Evolutionary conservation across 306 rosid species (phyloP).

Genomic region (Carpinus viminea): DNA sequence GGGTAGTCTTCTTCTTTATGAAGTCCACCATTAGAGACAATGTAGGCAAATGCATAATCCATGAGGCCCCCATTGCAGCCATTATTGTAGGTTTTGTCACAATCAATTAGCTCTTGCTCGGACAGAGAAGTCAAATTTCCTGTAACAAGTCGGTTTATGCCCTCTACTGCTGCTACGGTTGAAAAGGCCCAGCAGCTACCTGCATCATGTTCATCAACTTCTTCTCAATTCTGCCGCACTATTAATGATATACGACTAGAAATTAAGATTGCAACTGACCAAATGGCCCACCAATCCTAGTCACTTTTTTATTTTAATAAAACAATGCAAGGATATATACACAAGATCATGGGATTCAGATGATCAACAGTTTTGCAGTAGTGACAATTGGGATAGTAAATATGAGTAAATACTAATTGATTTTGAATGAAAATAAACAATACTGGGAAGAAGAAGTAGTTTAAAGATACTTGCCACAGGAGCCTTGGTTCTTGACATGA

Average conservation of each 20-base stretch:
- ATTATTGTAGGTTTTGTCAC: conserved; percentile 61
- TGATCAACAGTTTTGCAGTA: too few relatives aligned
- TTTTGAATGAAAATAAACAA: neutral
- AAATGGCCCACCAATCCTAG: too few relatives aligned
- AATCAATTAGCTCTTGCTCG: conserved; percentile 67
- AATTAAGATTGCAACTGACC: too few relatives aligned
- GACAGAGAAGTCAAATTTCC: conserved; percentile 65
- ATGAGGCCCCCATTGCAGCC: conserved; percentile 78
- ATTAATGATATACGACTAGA: neutral
- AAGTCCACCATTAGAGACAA: conserved; percentile 53
- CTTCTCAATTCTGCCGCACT: neutral
- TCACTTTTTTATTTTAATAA: too few relatives aligned
- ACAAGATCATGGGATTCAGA: too few relatives aligned
- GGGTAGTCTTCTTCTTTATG: conserved; percentile 74
- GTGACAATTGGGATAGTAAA: too few relatives aligned
- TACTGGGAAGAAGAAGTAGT: neutral
- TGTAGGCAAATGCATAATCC: conserved; percentile 69
- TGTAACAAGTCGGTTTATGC: conserved; percentile 59
- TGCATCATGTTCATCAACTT: conserved; percentile 22
- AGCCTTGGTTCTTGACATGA: conserved; percentile 62
- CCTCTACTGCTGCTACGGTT: conserved; percentile 65
- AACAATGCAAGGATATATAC: too few relatives aligned
- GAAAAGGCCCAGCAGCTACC: conserved; percentile 88
- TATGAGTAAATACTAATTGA: too few relatives aligned
- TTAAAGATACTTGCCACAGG: conserved; percentile 51